Evolutionary conservation across 2,329 filamentous ascomycete species (phyloP), one percentile per base, ranked within the genome.

Genomic region (Claviceps cyperi): DNA sequence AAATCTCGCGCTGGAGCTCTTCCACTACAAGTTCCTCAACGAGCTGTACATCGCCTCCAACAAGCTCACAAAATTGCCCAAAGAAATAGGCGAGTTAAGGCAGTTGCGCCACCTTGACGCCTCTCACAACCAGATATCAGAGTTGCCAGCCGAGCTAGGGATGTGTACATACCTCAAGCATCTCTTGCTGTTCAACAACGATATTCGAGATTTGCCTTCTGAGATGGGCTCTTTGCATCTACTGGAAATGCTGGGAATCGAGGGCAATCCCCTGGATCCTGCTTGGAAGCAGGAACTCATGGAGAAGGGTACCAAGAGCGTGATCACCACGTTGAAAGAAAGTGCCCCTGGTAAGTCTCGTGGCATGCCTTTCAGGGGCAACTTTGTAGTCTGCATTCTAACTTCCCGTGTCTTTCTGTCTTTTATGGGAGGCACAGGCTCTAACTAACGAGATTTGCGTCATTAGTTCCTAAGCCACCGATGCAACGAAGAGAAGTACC

Each of bases 31-130:
- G 43, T 97, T 98, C 65, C 73, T 98, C 51, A 86, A 86, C 57
- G 91, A 94, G 66, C 78, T 98, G 32, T 96, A 94, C 65, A 80
- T 98, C 54, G 89, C 89, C 59, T 91, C 89, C 57, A 98, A 98
- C 73, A 90, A 89, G 64, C 76, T 98, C 52, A 81, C 81, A 28
- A 75, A 77, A 44, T 71, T 98, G n/a, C 89, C 91, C 13, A 71
- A 84, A 38, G 75, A 81, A 21, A 88, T 98, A 62, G 90, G 92
- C 39, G 78, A 84, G 58, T 73, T 98, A 56, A 82, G 90, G 55
- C 83, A 85, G 55, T 71, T 98, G 46, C 84, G 80, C 37, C 78
- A 90, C 60, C 77, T 98, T 46, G 91, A 98, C 66, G 76, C 90
- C 3, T 97, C 92, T 0, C 81, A 84, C 69, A 98, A 98, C 66